Percentiles rank a stretch among this genome's conserved stretches.
These are phyloP conservation scores for Ophiostoma australiae DNA, from an alignment of 2,329 filamentous ascomycete genomes.

Conservation along the genomic window DNA sequence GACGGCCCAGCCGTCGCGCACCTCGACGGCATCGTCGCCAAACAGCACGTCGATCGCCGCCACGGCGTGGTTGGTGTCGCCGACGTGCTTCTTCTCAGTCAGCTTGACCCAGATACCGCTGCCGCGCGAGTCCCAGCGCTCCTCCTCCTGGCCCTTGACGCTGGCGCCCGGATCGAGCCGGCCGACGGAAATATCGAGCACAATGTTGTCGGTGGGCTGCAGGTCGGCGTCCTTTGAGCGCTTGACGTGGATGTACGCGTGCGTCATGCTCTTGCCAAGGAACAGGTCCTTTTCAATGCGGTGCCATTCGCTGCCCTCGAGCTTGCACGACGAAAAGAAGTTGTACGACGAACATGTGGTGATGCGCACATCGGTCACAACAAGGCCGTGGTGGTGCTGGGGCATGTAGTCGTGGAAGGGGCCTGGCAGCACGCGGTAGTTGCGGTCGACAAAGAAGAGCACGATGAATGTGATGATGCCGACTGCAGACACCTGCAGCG, in stretches of 20 bases:
- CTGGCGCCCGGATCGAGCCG: conserved; percentile 60
- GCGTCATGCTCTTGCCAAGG: conserved; percentile 67
- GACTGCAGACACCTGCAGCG: conserved; percentile 67
- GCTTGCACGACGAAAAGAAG: conserved; percentile 67
- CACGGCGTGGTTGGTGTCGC: conserved; percentile 68
- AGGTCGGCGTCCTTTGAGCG: conserved; percentile 84
- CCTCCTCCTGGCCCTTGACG: conserved; percentile 48
- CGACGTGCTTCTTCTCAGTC: conserved; percentile 64
- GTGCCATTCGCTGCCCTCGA: conserved; percentile 69
- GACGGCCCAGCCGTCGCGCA: conserved; percentile 77
- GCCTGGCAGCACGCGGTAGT: conserved; percentile 79
- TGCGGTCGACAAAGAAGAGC: conserved; percentile 78
- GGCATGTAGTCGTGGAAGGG: conserved; percentile 84
- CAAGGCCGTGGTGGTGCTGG: conserved; percentile 73
- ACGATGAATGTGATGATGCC: conserved; percentile 63
- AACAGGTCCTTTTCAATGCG: conserved; percentile 87
- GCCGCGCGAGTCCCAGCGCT: conserved; percentile 71
- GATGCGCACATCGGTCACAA: conserved; percentile 81
- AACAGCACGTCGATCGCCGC: conserved; percentile 84
- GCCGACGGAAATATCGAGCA: conserved; percentile 72
- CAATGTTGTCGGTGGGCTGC: conserved; percentile 65
- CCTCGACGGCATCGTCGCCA: conserved; percentile 86
- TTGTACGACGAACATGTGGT: conserved; percentile 71
- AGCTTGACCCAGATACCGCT: conserved; percentile 79
- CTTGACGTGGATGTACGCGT: conserved; percentile 75